Percentiles rank a stretch among this genome's conserved stretches.
Conservation (phyloP, 2,329 filamentous ascomycete species). For the Pleoardoris graminearum region DNA sequence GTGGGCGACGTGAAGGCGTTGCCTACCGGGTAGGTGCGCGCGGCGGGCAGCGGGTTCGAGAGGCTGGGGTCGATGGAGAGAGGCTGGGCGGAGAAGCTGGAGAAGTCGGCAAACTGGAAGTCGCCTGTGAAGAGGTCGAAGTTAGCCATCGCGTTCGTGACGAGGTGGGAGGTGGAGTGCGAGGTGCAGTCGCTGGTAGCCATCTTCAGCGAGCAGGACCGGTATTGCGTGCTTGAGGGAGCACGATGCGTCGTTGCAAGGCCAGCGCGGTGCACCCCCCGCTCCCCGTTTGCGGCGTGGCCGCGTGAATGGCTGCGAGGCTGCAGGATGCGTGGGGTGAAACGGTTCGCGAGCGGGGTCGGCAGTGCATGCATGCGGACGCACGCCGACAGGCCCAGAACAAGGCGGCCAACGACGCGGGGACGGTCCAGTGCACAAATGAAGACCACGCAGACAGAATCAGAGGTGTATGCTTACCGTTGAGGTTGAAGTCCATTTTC, state of each 20-base stretch:
- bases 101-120: slow-evolving; percentile 54
- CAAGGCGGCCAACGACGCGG: slow-evolving; percentile 17
- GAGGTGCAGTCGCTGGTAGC: slow-evolving; percentile 13
- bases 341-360: slow-evolving; percentile 33
- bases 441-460: slow-evolving; percentile 11
- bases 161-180: slow-evolving; percentile 10
- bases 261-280: slow-evolving; percentile 18
- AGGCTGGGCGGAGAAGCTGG: slow-evolving; percentile 41
- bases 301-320: slow-evolving; percentile 29
- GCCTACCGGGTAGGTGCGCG: slow-evolving; percentile 15
- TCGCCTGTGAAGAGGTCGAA: slow-evolving; percentile 44
- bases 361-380: slow-evolving; percentile 17
- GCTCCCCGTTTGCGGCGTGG: slow-evolving; percentile 7
- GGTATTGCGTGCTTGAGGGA: slow-evolving; percentile 45
- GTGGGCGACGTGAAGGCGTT: slow-evolving; percentile 34
- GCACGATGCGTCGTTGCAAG: slow-evolving; percentile 19
- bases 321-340: slow-evolving; percentile 31
- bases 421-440: slow-evolving; percentile 14
- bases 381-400: slow-evolving; percentile 28
- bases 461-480: slow-evolving; percentile 32
- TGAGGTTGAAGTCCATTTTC: slow-evolving; percentile 42
- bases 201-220: slow-evolving; percentile 21
- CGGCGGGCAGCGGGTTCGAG: slow-evolving; percentile 32
- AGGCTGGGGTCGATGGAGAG: slow-evolving; percentile 37
- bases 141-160: slow-evolving; percentile 37